Evolutionary conservation across 192 early-diverging fungal genomes (phyloP).

Genomic region (Entomortierella parvispora): DNA sequence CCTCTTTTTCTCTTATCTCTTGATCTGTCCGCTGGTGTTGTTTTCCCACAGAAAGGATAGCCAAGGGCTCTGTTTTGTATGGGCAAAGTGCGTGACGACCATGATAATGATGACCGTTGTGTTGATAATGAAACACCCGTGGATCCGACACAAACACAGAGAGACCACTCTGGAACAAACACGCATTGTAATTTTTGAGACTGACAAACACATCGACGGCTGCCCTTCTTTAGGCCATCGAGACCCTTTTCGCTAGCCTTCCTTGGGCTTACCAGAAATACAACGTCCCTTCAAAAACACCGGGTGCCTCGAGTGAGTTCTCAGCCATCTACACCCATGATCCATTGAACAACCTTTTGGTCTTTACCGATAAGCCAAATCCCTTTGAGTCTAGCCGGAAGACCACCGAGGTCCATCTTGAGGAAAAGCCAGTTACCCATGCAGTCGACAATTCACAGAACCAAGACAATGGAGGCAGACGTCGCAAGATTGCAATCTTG

Average conservation of each 20-base stretch:
- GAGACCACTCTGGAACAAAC: not conserved
- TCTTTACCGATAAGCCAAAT: conserved; percentile 71
- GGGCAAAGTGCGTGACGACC: too few species aligned
- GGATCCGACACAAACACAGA: not conserved
- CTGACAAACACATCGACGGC: not conserved
- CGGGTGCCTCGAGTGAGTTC: conserved; percentile 2
- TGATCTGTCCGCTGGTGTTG: conserved; percentile 4
- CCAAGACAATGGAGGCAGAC: not conserved
- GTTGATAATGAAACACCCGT: too few species aligned
- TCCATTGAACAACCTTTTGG: conserved; percentile 83
- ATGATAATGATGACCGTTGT: too few species aligned
- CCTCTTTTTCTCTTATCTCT: conserved; percentile 21
- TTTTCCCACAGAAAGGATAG: not conserved
- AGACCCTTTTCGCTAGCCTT: conserved; percentile 21
- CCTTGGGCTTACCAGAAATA: conserved; percentile 49
- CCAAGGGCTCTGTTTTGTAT: not conserved
- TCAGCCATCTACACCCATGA: conserved; percentile 69
- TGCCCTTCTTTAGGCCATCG: conserved; percentile 17
- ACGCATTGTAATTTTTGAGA: not conserved
- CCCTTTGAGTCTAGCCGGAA: conserved; percentile 54
- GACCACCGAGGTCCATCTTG: conserved; percentile 7
- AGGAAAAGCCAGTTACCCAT: conserved; percentile 6
- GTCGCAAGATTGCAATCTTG: conserved; percentile 90
- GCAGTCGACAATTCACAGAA: conserved; percentile 6
- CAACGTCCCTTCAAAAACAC: conserved; percentile 14